phyloP scores from a whole-genome alignment of 2,329 filamentous ascomycete genomes.

The Aurifilum marmelostoma region DNA sequence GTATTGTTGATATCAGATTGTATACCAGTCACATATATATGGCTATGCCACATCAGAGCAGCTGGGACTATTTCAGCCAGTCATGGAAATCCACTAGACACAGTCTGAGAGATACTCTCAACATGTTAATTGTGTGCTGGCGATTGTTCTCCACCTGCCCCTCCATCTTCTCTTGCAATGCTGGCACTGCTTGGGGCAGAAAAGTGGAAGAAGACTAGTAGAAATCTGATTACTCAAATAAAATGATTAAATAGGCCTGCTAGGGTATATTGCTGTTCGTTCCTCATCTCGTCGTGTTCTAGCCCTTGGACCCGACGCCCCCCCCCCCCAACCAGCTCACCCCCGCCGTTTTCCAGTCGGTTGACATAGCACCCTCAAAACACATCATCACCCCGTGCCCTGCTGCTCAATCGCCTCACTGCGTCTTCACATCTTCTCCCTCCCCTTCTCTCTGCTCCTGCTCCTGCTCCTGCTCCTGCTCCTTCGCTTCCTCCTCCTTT shows the following conservation, averaged over 20 bases:
- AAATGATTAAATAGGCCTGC: neutral
- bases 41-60: neutral
- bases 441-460: neutral
- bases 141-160: neutral
- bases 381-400: neutral
- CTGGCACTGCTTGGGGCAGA: neutral
- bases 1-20: neutral
- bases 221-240: neutral
- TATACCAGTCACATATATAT: neutral
- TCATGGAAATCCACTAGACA: no score
- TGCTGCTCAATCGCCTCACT: neutral
- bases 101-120: neutral
- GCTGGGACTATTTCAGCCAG: no score
- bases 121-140: neutral
- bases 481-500: constrained; percentile 13
- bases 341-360: no score
- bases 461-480: constrained; percentile 8
- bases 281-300: neutral
- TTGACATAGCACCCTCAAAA: no score
- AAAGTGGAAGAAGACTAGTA: no score
- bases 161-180: neutral
- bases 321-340: neutral
- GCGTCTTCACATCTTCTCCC: neutral
- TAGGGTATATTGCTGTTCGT: neutral
- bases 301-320: neutral